phyloP scores from a whole-genome alignment of 306 rosid genomes.

The Cicer bijugum region DNA sequence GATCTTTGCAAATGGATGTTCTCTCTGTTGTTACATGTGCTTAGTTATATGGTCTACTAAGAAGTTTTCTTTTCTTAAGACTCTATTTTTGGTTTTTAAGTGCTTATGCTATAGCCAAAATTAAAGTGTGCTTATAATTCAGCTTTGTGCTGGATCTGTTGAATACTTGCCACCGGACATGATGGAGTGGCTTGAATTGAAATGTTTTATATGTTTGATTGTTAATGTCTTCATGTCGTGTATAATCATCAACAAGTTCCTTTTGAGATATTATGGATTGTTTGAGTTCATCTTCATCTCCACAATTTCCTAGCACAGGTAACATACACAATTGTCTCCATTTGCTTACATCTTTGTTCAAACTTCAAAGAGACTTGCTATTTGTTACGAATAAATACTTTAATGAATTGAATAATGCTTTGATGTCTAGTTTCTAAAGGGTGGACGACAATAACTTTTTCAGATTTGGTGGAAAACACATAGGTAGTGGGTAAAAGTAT shows the following conservation, averaged over 20 bases:
- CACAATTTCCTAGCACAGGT: too few relatives aligned
- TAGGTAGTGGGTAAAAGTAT: too few relatives aligned
- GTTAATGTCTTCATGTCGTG: not conserved
- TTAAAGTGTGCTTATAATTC: constrained; percentile 31
- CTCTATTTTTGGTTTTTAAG: constrained; percentile 31
- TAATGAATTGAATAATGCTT: too few relatives aligned
- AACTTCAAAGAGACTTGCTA: too few relatives aligned
- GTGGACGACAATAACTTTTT: too few relatives aligned
- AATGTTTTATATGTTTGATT: constrained; percentile 14
- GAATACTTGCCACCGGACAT: not conserved
- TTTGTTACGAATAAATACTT: too few relatives aligned
- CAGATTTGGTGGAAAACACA: too few relatives aligned
- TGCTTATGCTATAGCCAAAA: constrained; percentile 19
- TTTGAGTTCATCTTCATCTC: constrained; percentile 2
- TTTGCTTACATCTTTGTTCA: too few relatives aligned
- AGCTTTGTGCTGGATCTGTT: constrained; percentile 40
- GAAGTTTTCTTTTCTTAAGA: not conserved
- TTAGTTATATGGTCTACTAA: constrained; percentile 20
- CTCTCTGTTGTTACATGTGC: constrained; percentile 7
- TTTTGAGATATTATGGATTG: not conserved
- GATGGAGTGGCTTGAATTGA: constrained; percentile 20
- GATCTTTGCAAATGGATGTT: constrained; percentile 6
- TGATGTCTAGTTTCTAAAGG: too few relatives aligned
- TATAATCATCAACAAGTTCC: constrained; percentile 6
- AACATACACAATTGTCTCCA: not conserved